Percentiles rank a stretch among this genome's conserved stretches.
These are phyloP conservation scores for Argentina anserina DNA, from an alignment of 306 rosid species.

Conservation along the genomic window DNA sequence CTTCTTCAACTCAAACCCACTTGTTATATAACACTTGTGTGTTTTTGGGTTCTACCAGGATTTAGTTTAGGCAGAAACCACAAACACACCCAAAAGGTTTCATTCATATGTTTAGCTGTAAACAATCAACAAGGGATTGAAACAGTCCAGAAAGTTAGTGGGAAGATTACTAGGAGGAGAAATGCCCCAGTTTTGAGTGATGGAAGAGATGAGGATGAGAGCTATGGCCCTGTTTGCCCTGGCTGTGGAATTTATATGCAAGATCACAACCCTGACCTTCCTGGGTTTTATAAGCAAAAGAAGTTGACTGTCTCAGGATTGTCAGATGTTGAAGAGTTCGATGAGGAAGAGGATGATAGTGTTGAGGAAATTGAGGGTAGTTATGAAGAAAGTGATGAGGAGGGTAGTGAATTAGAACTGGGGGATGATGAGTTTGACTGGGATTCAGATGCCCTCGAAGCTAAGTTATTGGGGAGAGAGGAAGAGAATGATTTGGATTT, in stretches of 20 bases:
- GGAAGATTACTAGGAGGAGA: conserved; percentile 30
- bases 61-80: conserved; percentile 17
- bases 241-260: conserved; percentile 98
- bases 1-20: conserved; percentile 3
- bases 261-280: conserved; percentile 64
- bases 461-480: conserved; percentile 50
- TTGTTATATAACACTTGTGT: background rate
- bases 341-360: conserved; percentile 22
- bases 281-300: conserved; percentile 61
- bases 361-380: conserved; percentile 31
- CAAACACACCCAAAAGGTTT: conserved; percentile 24
- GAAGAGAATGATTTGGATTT: conserved; percentile 36
- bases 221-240: conserved; percentile 67
- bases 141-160: conserved; percentile 25
- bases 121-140: conserved; percentile 30
- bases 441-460: conserved; percentile 84
- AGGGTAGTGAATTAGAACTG: conserved; percentile 27
- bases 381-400: conserved; percentile 30
- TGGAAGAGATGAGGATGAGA: conserved; percentile 89
- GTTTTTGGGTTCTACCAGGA: conserved; percentile 13
- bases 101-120: conserved; percentile 36
- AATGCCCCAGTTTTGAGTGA: conserved; percentile 61
- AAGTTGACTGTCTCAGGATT: conserved; percentile 30
- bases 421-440: conserved; percentile 51
- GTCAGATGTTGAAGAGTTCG: conserved; percentile 27